Percentiles rank a stretch among this genome's conserved stretches.
These are phyloP conservation scores for Moricandia moricandioides DNA, from an alignment of 345 rosid species.

Conservation along the genomic window DNA sequence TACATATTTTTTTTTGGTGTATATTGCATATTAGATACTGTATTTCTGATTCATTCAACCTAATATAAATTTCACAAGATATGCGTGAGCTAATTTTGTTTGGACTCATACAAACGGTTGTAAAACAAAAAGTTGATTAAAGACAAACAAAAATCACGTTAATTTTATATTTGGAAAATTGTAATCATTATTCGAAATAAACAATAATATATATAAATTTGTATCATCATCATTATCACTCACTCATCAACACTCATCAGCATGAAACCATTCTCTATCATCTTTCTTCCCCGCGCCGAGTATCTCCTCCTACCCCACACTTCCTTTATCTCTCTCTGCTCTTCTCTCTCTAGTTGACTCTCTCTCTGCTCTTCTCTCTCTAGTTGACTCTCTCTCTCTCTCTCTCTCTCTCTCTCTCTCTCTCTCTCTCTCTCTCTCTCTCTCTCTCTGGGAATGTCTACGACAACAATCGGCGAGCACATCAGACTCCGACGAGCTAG, in stretches of 20 bases:
- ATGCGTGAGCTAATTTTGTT: constrained; percentile 24
- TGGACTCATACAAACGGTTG: constrained; percentile 9
- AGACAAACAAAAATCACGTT: not conserved
- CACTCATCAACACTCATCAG: constrained; percentile 9
- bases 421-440: not conserved
- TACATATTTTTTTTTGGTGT: not conserved
- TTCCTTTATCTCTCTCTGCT: not conserved
- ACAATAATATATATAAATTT: not conserved
- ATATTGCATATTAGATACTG: not conserved
- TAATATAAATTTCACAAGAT: not conserved
- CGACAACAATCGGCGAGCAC: constrained; percentile 49
- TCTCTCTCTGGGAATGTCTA: constrained; percentile 37
- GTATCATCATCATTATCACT: no score
- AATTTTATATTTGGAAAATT: not conserved
- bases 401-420: not conserved
- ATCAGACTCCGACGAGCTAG: constrained; percentile 55
- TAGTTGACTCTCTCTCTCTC: no score
- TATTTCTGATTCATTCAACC: not conserved
- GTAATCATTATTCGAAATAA: not conserved
- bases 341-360: not conserved
- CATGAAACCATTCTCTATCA: constrained; percentile 20
- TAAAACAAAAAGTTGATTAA: not conserved
- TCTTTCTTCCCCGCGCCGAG: constrained; percentile 13
- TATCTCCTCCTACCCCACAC: constrained; percentile 1
- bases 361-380: no score